These are phyloP conservation scores for Yarrowia sp. DNA, from an alignment of 805 yeast species.

Conservation along the genomic window DNA sequence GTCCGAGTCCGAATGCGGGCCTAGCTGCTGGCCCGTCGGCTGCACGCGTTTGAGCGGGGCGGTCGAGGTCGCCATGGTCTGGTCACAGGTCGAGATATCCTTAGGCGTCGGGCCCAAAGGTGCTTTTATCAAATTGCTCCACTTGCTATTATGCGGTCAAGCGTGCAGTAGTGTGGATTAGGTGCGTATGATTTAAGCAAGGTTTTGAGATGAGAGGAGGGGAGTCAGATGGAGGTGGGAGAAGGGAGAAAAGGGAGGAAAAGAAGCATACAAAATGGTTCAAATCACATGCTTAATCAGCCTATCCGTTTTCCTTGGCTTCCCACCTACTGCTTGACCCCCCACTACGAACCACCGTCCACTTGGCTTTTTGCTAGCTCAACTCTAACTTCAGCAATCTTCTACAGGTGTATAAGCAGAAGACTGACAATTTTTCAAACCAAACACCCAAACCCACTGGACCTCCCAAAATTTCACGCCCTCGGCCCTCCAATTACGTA, in stretches of 20 bases:
- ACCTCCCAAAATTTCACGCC: no score
- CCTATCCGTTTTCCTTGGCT: no score
- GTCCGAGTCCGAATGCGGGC: constrained; percentile 38
- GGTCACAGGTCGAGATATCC: neutral
- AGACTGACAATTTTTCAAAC: no score
- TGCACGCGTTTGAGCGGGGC: constrained; percentile 8
- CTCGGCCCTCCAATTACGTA: no score
- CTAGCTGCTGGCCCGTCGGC: neutral
- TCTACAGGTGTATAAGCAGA: neutral
- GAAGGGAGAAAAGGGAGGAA: neutral
- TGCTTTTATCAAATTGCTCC: constrained; percentile 17
- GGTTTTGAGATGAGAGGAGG: constrained; percentile 14
- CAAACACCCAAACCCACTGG: no score
- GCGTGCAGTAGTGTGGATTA: constrained; percentile 27
- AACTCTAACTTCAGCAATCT: constrained; percentile 28
- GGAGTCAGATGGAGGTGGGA: neutral
- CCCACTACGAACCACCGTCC: neutral
- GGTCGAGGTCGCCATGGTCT: constrained; percentile 17
- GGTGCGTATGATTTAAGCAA: constrained; percentile 32
- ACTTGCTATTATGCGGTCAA: constrained; percentile 31
- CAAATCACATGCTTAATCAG: no score
- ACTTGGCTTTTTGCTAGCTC: constrained; percentile 5
- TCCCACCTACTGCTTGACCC: no score
- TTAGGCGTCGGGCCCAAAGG: neutral
- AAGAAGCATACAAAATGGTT: no score